Evolutionary conservation across 257 asterid species (phyloP), one percentile per base, ranked within the genome.

Genomic region (Solanum clarkiae): DNA sequence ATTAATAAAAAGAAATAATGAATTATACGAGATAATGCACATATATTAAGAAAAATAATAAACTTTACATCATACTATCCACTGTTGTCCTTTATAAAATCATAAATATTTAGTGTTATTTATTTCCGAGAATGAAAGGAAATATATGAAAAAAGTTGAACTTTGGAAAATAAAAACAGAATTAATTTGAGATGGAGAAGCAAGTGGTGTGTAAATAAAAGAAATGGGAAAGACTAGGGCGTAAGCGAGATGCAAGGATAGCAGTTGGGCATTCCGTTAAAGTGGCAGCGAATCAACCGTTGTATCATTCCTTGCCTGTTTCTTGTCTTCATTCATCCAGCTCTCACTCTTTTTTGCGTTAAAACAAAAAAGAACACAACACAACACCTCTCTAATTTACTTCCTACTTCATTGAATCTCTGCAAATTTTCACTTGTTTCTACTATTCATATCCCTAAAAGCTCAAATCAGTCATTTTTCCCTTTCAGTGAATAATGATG

Each of bases 401-500:
- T 47, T 74, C 49, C 49, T 32, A 29, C 80, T 45, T 36, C 42
- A 36, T 36, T 4, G 42, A 74, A 47, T 77, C 26, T 51, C 24
- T 77, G 26, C 24, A 14, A 72, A 14, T 75, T 75, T 45, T 53
- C 10, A 22, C 4, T n/a, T 75, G 81, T 77, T 77, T 77, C 47
- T 77, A 75, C 40, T 22, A 8, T 8, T 47, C 8, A 57, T 57
- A 9, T 57, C 3, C 36, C 36, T 42, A 20, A 22, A 49, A 47
- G 26, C 22, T 24, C 10, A 75, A 75, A 49, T 49, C 22, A n/a
- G 49, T 75, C 44, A 75, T 75, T 36, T 36, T 36, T 4, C 42
- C 42, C 63, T 18, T 32, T 8, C 74, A 47, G 12, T 68, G 86
- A 90, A 93, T 88, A 90, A 93, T 88, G 93, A 96, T 94, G 99